A percentile compares a stretch with the other conserved stretches of the same genome.
Evolutionary conservation across 768 basidiomycete species (phyloP).

Genomic region (Fistulinella prunicolor): DNA sequence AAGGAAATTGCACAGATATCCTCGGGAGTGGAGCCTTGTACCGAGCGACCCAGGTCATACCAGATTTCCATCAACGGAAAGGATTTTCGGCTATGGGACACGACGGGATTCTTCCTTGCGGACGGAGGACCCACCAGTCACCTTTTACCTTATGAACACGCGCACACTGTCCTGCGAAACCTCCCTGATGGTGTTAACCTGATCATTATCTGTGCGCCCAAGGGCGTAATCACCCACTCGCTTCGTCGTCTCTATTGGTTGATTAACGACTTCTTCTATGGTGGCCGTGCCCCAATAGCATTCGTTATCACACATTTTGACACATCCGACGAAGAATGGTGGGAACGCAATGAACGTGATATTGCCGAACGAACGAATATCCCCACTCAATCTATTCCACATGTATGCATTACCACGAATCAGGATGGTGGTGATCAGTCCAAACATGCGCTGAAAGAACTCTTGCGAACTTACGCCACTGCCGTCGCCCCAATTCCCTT

Average conservation of each 20-base stretch:
- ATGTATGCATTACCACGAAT: not conserved
- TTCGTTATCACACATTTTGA: slow-evolving; percentile 35
- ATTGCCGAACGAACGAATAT: slow-evolving; percentile 4
- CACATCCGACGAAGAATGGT: slow-evolving; percentile 30
- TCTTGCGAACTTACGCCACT: not conserved
- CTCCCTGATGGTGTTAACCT: slow-evolving; percentile 29
- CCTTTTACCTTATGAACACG: slow-evolving; percentile 15
- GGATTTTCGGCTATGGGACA: slow-evolving; percentile 23
- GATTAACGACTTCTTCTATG: slow-evolving; percentile 35
- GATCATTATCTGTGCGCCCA: too few relatives aligned
- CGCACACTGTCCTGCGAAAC: slow-evolving; percentile 25
- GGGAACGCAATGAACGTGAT: slow-evolving; percentile 23
- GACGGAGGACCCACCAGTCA: not conserved
- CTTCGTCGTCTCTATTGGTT: too few relatives aligned
- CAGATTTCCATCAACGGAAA: not conserved
- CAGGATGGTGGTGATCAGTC: not conserved
- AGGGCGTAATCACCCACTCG: too few relatives aligned
- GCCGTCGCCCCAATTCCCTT: not conserved
- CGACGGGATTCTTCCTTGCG: slow-evolving; percentile 21
- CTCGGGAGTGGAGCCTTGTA: too few relatives aligned
- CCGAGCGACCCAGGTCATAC: too few relatives aligned
- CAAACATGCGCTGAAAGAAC: not conserved
- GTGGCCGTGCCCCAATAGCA: slow-evolving; percentile 30
- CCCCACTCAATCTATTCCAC: not conserved
- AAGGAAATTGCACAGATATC: too few relatives aligned